Conservation (phyloP, 2,329 filamentous ascomycete genomes). For the Exophiala aquamarina region DNA sequence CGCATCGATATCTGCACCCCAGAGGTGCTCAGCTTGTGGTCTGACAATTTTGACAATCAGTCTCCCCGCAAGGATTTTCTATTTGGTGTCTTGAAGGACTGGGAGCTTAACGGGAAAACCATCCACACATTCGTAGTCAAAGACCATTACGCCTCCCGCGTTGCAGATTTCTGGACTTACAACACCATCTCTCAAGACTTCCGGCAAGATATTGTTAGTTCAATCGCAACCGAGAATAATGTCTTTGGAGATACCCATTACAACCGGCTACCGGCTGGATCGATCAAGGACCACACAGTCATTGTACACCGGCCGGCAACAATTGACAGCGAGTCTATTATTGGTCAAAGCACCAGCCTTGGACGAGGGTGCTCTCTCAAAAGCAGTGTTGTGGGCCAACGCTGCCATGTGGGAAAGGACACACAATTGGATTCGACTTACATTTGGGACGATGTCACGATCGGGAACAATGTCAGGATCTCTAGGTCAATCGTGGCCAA, state of each 20-base stretch:
- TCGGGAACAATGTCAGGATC: constrained; percentile 73
- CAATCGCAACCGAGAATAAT: constrained; percentile 45
- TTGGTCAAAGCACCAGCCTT: constrained; percentile 75
- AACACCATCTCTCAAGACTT: constrained; percentile 78
- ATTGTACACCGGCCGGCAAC: constrained; percentile 54
- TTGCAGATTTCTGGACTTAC: constrained; percentile 83
- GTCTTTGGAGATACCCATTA: constrained; percentile 77
- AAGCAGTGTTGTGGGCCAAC: constrained; percentile 77
- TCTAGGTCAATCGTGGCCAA: constrained; percentile 74
- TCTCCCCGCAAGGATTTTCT: constrained; percentile 84
- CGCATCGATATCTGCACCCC: constrained; percentile 97
- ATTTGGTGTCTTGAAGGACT: constrained; percentile 91
- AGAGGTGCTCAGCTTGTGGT: constrained; percentile 91
- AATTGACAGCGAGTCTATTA: constrained; percentile 67
- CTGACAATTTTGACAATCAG: constrained; percentile 97
- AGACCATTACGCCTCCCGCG: constrained; percentile 81
- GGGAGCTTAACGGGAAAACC: constrained; percentile 95
- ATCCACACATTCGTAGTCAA: constrained; percentile 85
- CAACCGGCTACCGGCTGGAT: constrained; percentile 68
- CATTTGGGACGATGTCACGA: constrained; percentile 80
- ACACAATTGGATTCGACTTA: constrained; percentile 77
- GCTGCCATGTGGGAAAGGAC: constrained; percentile 83
- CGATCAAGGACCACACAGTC: constrained; percentile 72
- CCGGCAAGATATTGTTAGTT: constrained; percentile 22
- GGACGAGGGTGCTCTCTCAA: constrained; percentile 69